Conservation (phyloP, 106 monocot species). For the Allium fistulosum region DNA sequence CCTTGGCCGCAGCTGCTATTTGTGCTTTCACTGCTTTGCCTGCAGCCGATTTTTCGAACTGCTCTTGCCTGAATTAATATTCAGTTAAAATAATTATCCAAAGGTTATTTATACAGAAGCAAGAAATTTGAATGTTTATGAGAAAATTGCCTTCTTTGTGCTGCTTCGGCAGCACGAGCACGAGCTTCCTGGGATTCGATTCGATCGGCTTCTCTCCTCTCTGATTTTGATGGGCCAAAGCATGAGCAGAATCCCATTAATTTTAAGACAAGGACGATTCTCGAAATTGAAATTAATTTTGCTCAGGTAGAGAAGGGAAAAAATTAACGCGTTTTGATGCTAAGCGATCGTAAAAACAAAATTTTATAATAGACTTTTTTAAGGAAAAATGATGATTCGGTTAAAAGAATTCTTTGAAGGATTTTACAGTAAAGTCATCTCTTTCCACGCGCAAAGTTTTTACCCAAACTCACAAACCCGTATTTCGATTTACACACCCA, state of each 20-base stretch:
- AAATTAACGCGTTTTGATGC: too few relatives aligned
- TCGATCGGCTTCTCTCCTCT: conserved; percentile 56
- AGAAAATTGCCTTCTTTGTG: conserved; percentile 44
- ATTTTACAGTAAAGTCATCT: too few relatives aligned
- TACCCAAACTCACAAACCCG: too few relatives aligned
- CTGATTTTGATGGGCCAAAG: conserved; percentile 69
- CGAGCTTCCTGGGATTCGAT: conserved; percentile 75
- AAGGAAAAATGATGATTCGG: too few relatives aligned
- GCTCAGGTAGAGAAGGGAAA: too few relatives aligned
- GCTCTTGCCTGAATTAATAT: conserved; percentile 60
- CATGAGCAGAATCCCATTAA: conserved; percentile 59
- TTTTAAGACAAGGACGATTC: neutral
- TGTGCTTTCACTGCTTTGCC: conserved; percentile 77
- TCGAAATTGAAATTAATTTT: too few relatives aligned
- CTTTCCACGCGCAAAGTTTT: too few relatives aligned
- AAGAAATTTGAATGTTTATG: conserved; percentile 1
- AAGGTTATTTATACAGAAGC: neutral
- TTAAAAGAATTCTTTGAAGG: too few relatives aligned
- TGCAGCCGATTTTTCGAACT: conserved; percentile 80
- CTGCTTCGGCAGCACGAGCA: conserved; percentile 71
- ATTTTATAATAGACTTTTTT: too few relatives aligned
- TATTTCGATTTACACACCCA: too few relatives aligned
- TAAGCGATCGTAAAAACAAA: too few relatives aligned
- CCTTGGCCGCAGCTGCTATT: conserved; percentile 50
- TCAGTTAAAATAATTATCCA: neutral